A percentile compares a stretch with the other conserved stretches of the same genome.
Conservation (phyloP, 169 alveolate genomes). For the Plasmodium ovale region DNA sequence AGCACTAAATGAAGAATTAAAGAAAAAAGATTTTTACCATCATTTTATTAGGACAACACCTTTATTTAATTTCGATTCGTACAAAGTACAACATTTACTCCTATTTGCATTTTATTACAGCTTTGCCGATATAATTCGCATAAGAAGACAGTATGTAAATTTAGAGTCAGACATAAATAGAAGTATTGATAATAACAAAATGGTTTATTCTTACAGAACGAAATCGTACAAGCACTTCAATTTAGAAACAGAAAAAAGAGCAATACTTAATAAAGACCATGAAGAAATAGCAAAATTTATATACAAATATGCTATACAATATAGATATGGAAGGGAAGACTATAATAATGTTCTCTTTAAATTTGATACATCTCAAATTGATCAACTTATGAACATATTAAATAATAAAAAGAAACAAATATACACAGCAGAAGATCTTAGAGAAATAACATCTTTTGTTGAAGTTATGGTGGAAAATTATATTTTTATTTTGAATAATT, state of each 20-base stretch:
- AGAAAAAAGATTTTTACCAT: constrained; percentile 39
- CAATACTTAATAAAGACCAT: constrained; percentile 12
- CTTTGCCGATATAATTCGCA: constrained; percentile 51
- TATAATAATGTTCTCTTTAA: not conserved
- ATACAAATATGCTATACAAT: constrained; percentile 47
- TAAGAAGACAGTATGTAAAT: constrained; percentile 51
- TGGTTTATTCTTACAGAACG: constrained; percentile 33
- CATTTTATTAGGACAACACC: constrained; percentile 69
- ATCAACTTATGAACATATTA: constrained; percentile 25
- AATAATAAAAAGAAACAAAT: constrained; percentile 33
- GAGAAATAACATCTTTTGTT: constrained; percentile 37
- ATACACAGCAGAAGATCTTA: constrained; percentile 3
- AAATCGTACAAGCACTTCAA: constrained; percentile 4
- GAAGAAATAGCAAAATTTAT: constrained; percentile 51
- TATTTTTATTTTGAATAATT: constrained; percentile 40
- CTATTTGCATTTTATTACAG: constrained; percentile 71
- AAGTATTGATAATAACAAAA: constrained; percentile 32
- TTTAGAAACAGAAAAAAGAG: constrained; percentile 47
- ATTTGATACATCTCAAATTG: constrained; percentile 9
- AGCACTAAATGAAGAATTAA: constrained; percentile 35
- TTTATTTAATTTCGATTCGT: constrained; percentile 33
- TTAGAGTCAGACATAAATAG: constrained; percentile 34
- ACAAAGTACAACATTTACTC: constrained; percentile 46
- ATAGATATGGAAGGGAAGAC: constrained; percentile 7
- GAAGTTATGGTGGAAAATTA: constrained; percentile 50